Base-by-base conservation (phyloP, 78 protist genomes). In the Neovahlkampfia damariscottae region DNA sequence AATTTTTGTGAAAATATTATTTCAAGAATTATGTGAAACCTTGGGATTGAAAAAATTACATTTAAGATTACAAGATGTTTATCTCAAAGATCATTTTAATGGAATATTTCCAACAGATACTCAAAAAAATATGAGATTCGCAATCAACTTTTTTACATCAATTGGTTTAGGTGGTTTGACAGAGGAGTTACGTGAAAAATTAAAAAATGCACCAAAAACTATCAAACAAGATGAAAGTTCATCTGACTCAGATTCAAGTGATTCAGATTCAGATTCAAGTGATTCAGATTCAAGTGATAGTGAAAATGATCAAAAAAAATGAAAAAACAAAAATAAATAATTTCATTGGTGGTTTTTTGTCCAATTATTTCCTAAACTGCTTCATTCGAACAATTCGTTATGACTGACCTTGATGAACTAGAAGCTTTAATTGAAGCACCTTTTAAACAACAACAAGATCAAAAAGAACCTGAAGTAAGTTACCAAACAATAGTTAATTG, bases 141-240 rank as follows among this genome's bases (percentile, higher is more conserved):
- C 97, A 19, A 95, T 95, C 94, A 95, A 95, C 82, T 96, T 93
- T 81, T 95, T 89, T 82, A 93, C 94, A 0, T 79, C 91, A 5
- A 94, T 96, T 50, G 93, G 89, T 19, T 81, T 94, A 10, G 97
- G 97, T 37, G 93, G 89, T 41, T 78, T 95, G 40, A 89, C 96
- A 34, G 69, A 74, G 19, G 62, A 50, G 62, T n/a, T 50, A 19
- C 19, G 62, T n/a, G 19, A 19, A 19, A 19, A n/a, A n/a, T 50
- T 50, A 19, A 50, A 50, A 19, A 50, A 19, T 19, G 19, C 19
- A 50, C 62, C 62, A 50, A 50, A 50, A 19, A 19, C 19, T 50
- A 19, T n/a, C 34, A 50, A 19, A 19, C 19, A 50, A n/a, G 19
- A 19, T 19, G 19, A 19, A 19, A 50, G 62, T 19, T n/a, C 34